phyloP scores from a whole-genome alignment of 352 stramenopile genomes.

The Pythium rishiriense region DNA sequence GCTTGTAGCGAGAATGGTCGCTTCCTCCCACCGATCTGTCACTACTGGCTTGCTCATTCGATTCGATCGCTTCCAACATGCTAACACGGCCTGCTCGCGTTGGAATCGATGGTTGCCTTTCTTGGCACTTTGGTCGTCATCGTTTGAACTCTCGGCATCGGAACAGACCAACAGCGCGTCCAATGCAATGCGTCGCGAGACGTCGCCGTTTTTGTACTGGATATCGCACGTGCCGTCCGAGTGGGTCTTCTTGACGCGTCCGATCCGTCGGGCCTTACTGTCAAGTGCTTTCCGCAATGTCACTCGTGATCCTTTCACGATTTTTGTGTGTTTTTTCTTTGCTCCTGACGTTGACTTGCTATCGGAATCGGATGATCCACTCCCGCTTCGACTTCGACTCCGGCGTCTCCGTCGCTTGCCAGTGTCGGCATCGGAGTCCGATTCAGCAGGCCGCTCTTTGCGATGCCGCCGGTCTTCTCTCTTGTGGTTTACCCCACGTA shows the following conservation, averaged over 20 bases:
- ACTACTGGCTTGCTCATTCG: slow-evolving; percentile 8
- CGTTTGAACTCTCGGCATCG: slow-evolving; percentile 6
- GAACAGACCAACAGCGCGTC: slow-evolving; percentile 17
- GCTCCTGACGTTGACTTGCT: not conserved
- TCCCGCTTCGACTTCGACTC: slow-evolving; percentile 2
- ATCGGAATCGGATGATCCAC: not conserved
- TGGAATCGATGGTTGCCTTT: slow-evolving; percentile 1
- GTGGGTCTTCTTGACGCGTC: slow-evolving; percentile 40
- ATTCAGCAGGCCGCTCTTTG: not conserved
- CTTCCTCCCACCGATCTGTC: slow-evolving; percentile 17
- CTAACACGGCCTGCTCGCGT: slow-evolving; percentile 9
- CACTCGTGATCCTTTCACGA: slow-evolving; percentile 32
- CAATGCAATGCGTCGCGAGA: slow-evolving; percentile 32
- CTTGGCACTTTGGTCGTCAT: not conserved
- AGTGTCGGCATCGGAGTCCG: not conserved
- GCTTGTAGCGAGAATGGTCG: slow-evolving; percentile 6
- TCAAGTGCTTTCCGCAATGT: slow-evolving; percentile 42
- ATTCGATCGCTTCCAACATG: slow-evolving; percentile 18
- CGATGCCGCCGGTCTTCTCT: not conserved
- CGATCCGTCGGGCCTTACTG: slow-evolving; percentile 31
- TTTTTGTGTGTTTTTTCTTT: slow-evolving; percentile 26
- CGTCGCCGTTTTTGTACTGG: slow-evolving; percentile 57
- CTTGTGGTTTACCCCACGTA: not conserved
- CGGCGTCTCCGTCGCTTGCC: not conserved
- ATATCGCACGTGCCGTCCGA: slow-evolving; percentile 64